These are phyloP conservation scores for Epichloe aotearoae DNA, from an alignment of 2,329 filamentous ascomycete genomes.

Conservation along the genomic window DNA sequence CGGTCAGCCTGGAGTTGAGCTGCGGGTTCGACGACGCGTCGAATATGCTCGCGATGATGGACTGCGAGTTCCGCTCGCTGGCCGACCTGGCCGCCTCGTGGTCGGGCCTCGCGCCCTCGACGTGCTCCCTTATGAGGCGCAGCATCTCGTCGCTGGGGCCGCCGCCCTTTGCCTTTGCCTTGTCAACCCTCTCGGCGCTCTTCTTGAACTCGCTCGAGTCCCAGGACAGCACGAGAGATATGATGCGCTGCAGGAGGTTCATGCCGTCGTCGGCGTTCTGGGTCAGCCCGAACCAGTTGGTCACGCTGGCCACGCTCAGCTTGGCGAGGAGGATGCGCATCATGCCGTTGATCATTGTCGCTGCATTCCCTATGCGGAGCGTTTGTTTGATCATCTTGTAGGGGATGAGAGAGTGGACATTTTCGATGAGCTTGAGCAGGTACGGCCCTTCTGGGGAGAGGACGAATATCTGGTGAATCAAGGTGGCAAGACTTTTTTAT, in stretches of 20 bases:
- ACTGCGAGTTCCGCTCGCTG: conserved; percentile 38
- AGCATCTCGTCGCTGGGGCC: conserved; percentile 47
- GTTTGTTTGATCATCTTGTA: conserved; percentile 63
- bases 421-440: conserved; percentile 56
- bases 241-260: conserved; percentile 68
- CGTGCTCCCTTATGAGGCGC: conserved; percentile 44
- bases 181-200: conserved; percentile 50
- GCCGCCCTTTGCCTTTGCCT: conserved; percentile 30
- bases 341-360: conserved; percentile 69
- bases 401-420: conserved; percentile 55
- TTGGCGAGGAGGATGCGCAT: conserved; percentile 64
- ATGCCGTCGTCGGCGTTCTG: conserved; percentile 61
- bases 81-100: conserved; percentile 46
- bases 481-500: conserved; percentile 48
- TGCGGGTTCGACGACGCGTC: conserved; percentile 33
- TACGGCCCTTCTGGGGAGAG: conserved; percentile 64
- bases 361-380: conserved; percentile 62
- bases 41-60: conserved; percentile 56
- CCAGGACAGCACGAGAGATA: conserved; percentile 60
- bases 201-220: conserved; percentile 59
- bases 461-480: conserved; percentile 61
- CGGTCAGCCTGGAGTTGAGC: conserved; percentile 34
- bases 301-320: conserved; percentile 57
- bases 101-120: conserved; percentile 36
- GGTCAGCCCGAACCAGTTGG: conserved; percentile 68